These are phyloP conservation scores for Polychytrium aggregatum DNA, from an alignment of 192 early-diverging fungal genomes.

Conservation along the genomic window DNA sequence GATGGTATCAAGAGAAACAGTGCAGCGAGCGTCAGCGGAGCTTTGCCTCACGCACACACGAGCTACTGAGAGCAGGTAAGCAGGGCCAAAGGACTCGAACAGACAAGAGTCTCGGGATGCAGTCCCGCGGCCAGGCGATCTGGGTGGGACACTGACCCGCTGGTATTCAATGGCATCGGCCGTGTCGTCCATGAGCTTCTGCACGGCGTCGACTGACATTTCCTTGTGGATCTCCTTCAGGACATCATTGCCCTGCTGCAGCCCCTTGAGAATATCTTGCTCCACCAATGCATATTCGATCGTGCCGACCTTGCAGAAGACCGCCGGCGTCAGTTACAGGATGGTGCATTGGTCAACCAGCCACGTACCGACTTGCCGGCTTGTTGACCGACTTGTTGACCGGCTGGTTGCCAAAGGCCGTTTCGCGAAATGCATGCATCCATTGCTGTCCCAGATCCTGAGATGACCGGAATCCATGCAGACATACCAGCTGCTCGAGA, in stretches of 20 bases:
- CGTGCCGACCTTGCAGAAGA: slow-evolving; percentile 31
- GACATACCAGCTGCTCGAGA: slow-evolving; percentile 71
- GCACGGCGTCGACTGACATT: slow-evolving; percentile 81
- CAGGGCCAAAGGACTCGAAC: not conserved
- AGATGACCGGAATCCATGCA: too few species aligned
- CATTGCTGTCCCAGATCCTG: too few species aligned
- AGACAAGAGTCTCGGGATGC: not conserved
- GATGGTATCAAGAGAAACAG: not conserved
- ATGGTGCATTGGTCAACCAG: too few species aligned
- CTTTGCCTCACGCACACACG: not conserved
- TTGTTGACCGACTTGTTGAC: too few species aligned
- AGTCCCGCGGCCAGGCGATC: not conserved
- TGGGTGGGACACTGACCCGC: slow-evolving; percentile 37
- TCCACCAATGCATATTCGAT: slow-evolving; percentile 93
- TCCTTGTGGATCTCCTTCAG: slow-evolving; percentile 76
- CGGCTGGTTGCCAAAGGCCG: too few species aligned
- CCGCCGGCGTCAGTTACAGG: not conserved
- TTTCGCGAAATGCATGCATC: too few species aligned
- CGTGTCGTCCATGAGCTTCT: slow-evolving; percentile 91
- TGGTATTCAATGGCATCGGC: slow-evolving; percentile 94
- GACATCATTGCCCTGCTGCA: slow-evolving; percentile 76
- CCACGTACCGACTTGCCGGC: too few species aligned
- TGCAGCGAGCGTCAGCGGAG: not conserved
- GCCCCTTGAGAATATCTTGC: slow-evolving; percentile 72
- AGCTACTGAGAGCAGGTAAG: not conserved